These are phyloP conservation scores for Cryptococcus sp. DNA, from an alignment of 1,284 basidiomycete species.

Conservation along the genomic window DNA sequence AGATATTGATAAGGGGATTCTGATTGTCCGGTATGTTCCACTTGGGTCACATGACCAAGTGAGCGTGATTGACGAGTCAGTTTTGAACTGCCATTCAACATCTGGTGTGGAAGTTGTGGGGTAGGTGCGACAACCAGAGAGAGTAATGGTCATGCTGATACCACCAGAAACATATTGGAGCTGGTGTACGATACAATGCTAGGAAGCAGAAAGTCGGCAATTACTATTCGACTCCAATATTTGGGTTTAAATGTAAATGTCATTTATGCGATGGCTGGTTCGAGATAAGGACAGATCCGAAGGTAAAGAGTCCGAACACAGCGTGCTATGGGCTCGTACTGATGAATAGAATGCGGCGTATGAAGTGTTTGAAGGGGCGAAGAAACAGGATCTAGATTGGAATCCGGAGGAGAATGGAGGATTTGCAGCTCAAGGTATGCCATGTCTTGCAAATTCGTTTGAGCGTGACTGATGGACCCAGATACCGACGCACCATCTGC, in stretches of 20 bases:
- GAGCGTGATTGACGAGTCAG: constrained; percentile 7
- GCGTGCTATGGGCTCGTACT: background rate
- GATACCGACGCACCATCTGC: constrained; percentile 66
- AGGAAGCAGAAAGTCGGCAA: constrained; percentile 96
- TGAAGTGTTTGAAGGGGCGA: constrained; percentile 83
- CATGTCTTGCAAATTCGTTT: background rate
- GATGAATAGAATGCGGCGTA: constrained; percentile 78
- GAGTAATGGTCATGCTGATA: constrained; percentile 2
- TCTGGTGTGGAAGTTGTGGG: constrained; percentile 93
- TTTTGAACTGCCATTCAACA: constrained; percentile 92
- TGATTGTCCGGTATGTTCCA: constrained; percentile 66
- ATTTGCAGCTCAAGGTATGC: constrained; percentile 74
- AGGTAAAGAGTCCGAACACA: constrained; percentile 54
- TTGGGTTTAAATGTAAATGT: constrained; percentile 92
- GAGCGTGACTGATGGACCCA: constrained; percentile 28
- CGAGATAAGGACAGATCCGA: constrained; percentile 94
- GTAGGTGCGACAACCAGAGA: constrained; percentile 12
- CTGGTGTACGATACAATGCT: constrained; percentile 97
- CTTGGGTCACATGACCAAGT: background rate
- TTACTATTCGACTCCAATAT: constrained; percentile 93
- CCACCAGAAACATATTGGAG: constrained; percentile 74
- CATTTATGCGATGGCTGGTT: constrained; percentile 91
- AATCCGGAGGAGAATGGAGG: constrained; percentile 92
- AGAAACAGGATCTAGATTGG: constrained; percentile 92
- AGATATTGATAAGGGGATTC: constrained; percentile 87